Evolutionary conservation across 768 basidiomycete species (phyloP), one percentile per base, ranked within the genome.

Genomic region (Mycena pura): DNA sequence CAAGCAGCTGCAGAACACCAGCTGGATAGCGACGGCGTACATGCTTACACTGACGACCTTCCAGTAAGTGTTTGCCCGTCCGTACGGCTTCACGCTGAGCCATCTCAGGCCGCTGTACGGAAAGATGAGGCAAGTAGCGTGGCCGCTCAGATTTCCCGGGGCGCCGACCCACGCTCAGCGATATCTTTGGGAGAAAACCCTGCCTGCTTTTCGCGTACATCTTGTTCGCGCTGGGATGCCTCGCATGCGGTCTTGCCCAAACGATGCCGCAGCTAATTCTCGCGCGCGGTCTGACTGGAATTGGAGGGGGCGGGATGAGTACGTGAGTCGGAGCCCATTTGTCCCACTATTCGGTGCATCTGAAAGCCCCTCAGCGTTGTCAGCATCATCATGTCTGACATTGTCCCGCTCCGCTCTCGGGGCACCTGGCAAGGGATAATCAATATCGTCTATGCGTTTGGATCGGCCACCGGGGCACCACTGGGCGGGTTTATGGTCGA

Each of bases 361-460:
- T 22, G 28, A 54, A 45, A 50, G 22, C 21, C 11, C 67, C n/a
- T n/a, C n/a, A 88, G 86, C 2, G 74, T 89, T 27, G 83, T 83
- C 15, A 85, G 83, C 53, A 89, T 90, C 55, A 82, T 89, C 34
- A 80, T 89, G 72, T 87, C 86, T 4, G 89, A 89, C 63, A 75
- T 89, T 17, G 83, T 88, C 1, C 86, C 88, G 0, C 75, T 89
- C 44, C 79, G 87, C 2, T 79, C 79, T 22, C 77, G 88, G 49
- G 89, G 89, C 22, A 88, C 86, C n/a, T 88, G 86, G 83, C 88
- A 89, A 82, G 88, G 86, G 80, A 70, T 89, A 11, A 70, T 85
- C 5, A 89, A 88, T 68, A 81, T 89, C 28, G 78, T 88, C 3
- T 89, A 79, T 57, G 83, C 86, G 0, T 71, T 76, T 15, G 88